Base-by-base conservation (phyloP, 2,329 filamentous ascomycete species). In the Cercospora zeae-maydis region DNA sequence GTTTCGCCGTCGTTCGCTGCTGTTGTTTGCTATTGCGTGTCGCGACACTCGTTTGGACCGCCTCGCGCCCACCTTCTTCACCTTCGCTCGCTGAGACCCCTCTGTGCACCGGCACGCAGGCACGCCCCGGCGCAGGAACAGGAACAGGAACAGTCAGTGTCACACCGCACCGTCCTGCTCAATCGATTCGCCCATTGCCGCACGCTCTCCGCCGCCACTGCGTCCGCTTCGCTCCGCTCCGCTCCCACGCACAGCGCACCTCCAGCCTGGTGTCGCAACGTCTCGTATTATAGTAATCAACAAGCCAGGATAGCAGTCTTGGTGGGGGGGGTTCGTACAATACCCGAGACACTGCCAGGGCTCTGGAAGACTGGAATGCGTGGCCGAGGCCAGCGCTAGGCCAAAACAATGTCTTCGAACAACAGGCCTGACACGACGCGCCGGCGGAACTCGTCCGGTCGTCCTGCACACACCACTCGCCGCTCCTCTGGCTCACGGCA, bases 401-500 rank as follows among this genome's bases (percentile, higher is more conserved):
- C 33, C 27, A 51, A 51, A 19, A 56, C 27, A 56, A 69, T 69
- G 67, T 69, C 67, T 47, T 69, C 67, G 24, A 63, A 66, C 49
- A 61, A 62, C 42, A 59, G 58, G n/a, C 58, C 63, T 21, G 61
- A 67, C 30, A 52, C 63, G 19, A 61, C 62, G 36, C 63, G 59
- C 33, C 60, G 57, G 42, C 42, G 62, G 55, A 58, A 62, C 30
- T 58, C 62, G 11, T 56, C 62, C 30, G 52, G 58, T 53, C 47
- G 62, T 21, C 58, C 58, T 34, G 49, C 55, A 24, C 56, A 59
- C 47, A 56, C 60, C 16, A 52, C 53, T 16, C 66, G 63, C 37
- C 65, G 63, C 37, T 64, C 64, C 10, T 88, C 89, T 47, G 83
- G 86, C 27, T 85, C 87, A 59, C 86, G 89, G 71, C 86, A 88